These are phyloP conservation scores for Fusarium miscanthi DNA, from an alignment of 2,329 filamentous ascomycete species.

Conservation along the genomic window DNA sequence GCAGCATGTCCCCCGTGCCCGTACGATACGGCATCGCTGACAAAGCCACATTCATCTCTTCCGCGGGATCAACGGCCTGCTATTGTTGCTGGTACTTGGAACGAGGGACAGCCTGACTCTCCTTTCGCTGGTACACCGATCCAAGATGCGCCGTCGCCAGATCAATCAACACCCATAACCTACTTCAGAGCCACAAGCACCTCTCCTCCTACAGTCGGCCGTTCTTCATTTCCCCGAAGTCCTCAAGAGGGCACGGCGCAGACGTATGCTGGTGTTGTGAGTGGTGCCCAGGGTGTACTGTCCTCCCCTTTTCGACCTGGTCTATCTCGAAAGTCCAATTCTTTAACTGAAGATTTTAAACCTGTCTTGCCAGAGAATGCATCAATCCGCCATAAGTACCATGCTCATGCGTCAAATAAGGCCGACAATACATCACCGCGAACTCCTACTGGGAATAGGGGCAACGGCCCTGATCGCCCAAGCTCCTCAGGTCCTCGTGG, in stretches of 20 bases:
- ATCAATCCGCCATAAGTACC: conserved; percentile 8
- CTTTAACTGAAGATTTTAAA: conserved; percentile 9
- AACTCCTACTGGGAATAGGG: neutral
- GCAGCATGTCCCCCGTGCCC: conserved; percentile 45
- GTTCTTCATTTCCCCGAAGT: conserved; percentile 12
- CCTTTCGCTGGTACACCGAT: conserved; percentile 53
- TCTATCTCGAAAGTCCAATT: conserved; percentile 14
- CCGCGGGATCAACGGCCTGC: conserved; percentile 64
- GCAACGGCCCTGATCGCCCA: conserved; percentile 10
- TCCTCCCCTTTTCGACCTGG: conserved; percentile 19
- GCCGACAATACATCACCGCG: conserved; percentile 35
- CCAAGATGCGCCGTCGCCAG: conserved; percentile 32
- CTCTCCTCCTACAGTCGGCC: conserved; percentile 16
- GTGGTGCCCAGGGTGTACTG: conserved; percentile 8
- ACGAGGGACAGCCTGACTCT: conserved; percentile 71
- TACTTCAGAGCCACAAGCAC: conserved; percentile 35
- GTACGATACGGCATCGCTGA: conserved; percentile 48
- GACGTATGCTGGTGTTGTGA: conserved; percentile 31
- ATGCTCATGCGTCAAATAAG: conserved; percentile 14
- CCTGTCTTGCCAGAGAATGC: neutral
- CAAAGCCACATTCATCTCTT: conserved; percentile 42
- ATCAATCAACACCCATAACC: conserved; percentile 23
- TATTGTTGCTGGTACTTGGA: conserved; percentile 68
- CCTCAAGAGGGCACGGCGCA: conserved; percentile 27
- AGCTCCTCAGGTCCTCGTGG: conserved; percentile 43